Evolutionary conservation across 352 stramenopile species (phyloP).

Genomic region (Pythium pyrilobum): DNA sequence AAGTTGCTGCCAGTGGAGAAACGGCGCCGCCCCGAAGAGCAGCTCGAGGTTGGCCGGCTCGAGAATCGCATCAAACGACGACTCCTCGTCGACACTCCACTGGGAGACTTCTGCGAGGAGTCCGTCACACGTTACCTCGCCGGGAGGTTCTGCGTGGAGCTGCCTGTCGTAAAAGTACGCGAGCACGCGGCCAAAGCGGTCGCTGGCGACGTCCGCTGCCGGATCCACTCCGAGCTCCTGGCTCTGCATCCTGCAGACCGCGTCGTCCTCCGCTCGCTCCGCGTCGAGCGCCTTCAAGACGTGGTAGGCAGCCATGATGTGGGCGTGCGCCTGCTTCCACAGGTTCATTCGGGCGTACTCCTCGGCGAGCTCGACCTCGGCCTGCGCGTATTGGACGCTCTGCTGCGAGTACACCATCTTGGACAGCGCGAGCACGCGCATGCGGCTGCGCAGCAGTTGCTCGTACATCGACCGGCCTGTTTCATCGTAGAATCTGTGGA

Average conservation of each 20-base stretch:
- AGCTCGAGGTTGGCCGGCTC: constrained; percentile 1
- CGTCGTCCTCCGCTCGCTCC: constrained; percentile 4
- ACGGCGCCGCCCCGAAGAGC: constrained; percentile 23
- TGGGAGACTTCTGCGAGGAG: background rate
- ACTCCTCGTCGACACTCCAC: background rate
- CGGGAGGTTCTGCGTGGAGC: background rate
- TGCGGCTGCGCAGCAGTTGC: constrained; percentile 46
- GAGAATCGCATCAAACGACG: constrained; percentile 8
- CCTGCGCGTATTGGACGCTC: constrained; percentile 32
- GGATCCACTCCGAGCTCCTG: too few relatives aligned
- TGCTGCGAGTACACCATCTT: constrained; percentile 41
- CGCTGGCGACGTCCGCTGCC: background rate
- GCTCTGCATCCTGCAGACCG: too few relatives aligned
- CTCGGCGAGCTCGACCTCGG: constrained; percentile 52
- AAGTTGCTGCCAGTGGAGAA: constrained; percentile 61
- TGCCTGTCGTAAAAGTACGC: constrained; percentile 24
- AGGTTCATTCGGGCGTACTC: constrained; percentile 50
- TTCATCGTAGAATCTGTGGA: constrained; percentile 57
- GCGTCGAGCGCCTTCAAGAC: constrained; percentile 23
- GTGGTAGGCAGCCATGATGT: constrained; percentile 29
- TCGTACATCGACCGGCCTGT: constrained; percentile 49
- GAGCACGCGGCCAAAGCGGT: constrained; percentile 5
- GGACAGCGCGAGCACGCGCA: constrained; percentile 46
- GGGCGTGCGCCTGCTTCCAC: constrained; percentile 62
- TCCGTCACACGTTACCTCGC: constrained; percentile 3